Conservation (phyloP, 2,329 filamentous ascomycete species). For the Camillea tinctor region DNA sequence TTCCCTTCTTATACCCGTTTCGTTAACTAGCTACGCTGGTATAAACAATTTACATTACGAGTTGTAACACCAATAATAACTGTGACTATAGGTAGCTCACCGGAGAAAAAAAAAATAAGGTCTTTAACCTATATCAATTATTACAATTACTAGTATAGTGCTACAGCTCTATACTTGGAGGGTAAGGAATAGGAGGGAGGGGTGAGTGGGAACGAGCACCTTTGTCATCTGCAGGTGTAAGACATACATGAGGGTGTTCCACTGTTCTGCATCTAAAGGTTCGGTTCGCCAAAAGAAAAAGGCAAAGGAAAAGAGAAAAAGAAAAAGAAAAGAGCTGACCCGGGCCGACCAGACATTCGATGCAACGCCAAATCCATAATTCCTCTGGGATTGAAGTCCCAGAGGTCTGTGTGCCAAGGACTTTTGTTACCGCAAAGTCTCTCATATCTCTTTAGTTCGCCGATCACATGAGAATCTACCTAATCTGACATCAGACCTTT, state of each 20-base stretch:
- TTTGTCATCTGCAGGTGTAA: background rate
- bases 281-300: background rate
- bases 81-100: too few relatives aligned
- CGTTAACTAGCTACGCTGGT: too few relatives aligned
- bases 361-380: background rate
- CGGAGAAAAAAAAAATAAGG: too few relatives aligned
- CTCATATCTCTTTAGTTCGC: background rate
- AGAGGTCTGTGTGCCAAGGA: background rate
- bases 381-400: background rate
- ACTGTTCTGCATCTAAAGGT: background rate
- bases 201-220: background rate
- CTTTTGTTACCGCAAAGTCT: too few relatives aligned
- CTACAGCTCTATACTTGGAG: background rate
- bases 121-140: too few relatives aligned
- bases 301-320: too few relatives aligned
- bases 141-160: background rate
- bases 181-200: too few relatives aligned
- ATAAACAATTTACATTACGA: too few relatives aligned
- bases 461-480: background rate
- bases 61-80: too few relatives aligned
- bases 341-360: background rate
- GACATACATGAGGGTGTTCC: background rate
- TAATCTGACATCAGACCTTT: background rate
- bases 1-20: background rate
- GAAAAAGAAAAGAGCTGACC: background rate